Percentiles rank a stretch among this genome's conserved stretches.
phyloP scores from a whole-genome alignment of 768 basidiomycete genomes.

The Trametes sanguinea region DNA sequence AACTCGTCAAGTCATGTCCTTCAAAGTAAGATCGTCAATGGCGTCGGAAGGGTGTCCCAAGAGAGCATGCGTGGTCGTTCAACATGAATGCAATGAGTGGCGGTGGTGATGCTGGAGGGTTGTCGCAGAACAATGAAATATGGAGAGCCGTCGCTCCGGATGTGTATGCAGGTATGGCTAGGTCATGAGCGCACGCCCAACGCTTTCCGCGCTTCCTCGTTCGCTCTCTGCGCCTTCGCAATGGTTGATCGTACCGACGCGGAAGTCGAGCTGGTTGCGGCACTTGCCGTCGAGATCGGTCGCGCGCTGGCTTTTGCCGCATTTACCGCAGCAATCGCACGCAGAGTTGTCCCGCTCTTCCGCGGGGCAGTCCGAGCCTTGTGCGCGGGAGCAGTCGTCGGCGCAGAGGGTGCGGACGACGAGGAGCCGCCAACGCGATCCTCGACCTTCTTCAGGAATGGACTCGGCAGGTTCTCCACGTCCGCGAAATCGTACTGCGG shows the following conservation, averaged over 20 bases:
- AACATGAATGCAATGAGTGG: background rate
- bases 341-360: slow-evolving; percentile 48
- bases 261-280: background rate
- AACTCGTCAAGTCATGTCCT: background rate
- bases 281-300: slow-evolving; percentile 2
- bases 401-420: slow-evolving; percentile 16
- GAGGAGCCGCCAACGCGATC: slow-evolving; percentile 24
- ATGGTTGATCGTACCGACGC: slow-evolving; percentile 42
- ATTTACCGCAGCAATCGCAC: slow-evolving; percentile 54
- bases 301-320: slow-evolving; percentile 51
- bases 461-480: slow-evolving; percentile 85
- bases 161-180: too few species aligned
- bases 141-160: background rate
- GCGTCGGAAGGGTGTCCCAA: slow-evolving; percentile 7
- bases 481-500: slow-evolving; percentile 64
- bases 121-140: background rate
- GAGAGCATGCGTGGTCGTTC: slow-evolving; percentile 7
- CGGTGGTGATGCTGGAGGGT: background rate
- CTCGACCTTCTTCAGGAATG: slow-evolving; percentile 65
- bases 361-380: slow-evolving; percentile 21
- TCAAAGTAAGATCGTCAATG: slow-evolving; percentile 2
- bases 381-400: slow-evolving; percentile 11
- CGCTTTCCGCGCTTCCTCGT: slow-evolving; percentile 54
- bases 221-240: slow-evolving; percentile 48
- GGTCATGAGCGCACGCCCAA: slow-evolving; percentile 17